phyloP scores from a whole-genome alignment of 257 asterid species.

The Fraxinus cuspidata region DNA sequence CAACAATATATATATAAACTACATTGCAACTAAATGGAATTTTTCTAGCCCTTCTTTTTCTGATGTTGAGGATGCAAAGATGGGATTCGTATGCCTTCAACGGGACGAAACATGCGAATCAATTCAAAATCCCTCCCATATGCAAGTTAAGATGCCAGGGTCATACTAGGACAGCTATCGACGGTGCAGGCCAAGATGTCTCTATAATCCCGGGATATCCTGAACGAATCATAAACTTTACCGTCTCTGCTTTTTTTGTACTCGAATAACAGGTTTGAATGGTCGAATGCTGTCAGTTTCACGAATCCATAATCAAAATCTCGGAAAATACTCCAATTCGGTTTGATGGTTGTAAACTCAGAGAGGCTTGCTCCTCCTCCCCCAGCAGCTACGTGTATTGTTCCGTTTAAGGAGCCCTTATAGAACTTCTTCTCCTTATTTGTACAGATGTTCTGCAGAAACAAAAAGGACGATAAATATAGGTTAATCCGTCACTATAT shows the following conservation, averaged over 20 bases:
- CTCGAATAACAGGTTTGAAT: slow-evolving; percentile 23
- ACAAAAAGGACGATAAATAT: not conserved
- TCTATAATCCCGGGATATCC: slow-evolving; percentile 75
- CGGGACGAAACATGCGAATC: too few species aligned
- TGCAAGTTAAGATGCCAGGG: slow-evolving; percentile 57
- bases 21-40: too few species aligned
- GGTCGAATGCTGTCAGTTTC: slow-evolving; percentile 25
- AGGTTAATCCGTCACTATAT: too few species aligned
- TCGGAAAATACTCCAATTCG: slow-evolving; percentile 76
- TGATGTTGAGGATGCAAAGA: too few species aligned
- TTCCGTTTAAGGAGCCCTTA: not conserved
- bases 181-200: slow-evolving; percentile 81
- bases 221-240: slow-evolving; percentile 81
- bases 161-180: slow-evolving; percentile 80
- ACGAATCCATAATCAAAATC: slow-evolving; percentile 25
- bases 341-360: slow-evolving; percentile 51
- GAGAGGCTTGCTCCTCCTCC: slow-evolving; percentile 93
- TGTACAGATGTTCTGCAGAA: slow-evolving; percentile 20
- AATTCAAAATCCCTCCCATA: too few species aligned
- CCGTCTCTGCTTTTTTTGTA: slow-evolving; percentile 71
- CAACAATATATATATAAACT: too few species aligned
- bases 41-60: too few species aligned
- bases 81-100: too few species aligned
- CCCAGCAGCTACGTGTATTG: slow-evolving; percentile 58
- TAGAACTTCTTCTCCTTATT: slow-evolving; percentile 16